Evolutionary conservation across 1,284 basidiomycete genomes (phyloP).

Genomic region (Mycena sp.): DNA sequence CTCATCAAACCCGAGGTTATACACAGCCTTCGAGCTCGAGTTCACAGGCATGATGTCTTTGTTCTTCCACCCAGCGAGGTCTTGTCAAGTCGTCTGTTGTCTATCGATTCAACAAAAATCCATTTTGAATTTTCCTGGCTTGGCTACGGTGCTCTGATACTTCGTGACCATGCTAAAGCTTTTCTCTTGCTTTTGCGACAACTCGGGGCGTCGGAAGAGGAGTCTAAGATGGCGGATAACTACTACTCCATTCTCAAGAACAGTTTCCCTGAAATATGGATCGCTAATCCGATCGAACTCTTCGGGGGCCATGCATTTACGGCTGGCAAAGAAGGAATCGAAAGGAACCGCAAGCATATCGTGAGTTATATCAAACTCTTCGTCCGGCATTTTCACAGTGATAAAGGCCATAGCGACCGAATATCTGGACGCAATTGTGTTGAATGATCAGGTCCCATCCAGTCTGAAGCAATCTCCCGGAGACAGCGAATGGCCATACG

Average conservation of each 20-base stretch:
- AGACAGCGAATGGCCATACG: slow-evolving; percentile 21
- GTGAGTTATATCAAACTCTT: slow-evolving; percentile 48
- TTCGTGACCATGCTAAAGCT: slow-evolving; percentile 49
- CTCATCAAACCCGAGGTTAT: slow-evolving; percentile 67
- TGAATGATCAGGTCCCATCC: background rate
- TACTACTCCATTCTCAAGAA: slow-evolving; percentile 72
- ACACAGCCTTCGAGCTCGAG: slow-evolving; percentile 54
- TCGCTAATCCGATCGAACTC: slow-evolving; percentile 47
- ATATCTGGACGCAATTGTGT: slow-evolving; percentile 49
- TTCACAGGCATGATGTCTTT: slow-evolving; percentile 52
- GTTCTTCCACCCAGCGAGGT: slow-evolving; percentile 71
- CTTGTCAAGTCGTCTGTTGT: slow-evolving; percentile 58
- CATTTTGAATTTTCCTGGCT: slow-evolving; percentile 74
- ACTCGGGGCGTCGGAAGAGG: slow-evolving; percentile 57
- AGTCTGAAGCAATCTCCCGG: background rate
- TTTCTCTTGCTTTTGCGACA: slow-evolving; percentile 60
- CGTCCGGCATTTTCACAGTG: background rate
- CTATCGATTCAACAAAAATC: slow-evolving; percentile 44
- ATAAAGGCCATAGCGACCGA: slow-evolving; percentile 51
- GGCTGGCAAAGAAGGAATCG: slow-evolving; percentile 63
- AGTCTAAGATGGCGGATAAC: slow-evolving; percentile 75
- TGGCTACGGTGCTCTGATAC: slow-evolving; percentile 68
- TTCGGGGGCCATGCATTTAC: slow-evolving; percentile 73
- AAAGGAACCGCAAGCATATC: slow-evolving; percentile 65
- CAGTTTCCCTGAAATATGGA: slow-evolving; percentile 26